Conservation (phyloP, 2,329 filamentous ascomycete species). For the Chaetomiaceae sp. region DNA sequence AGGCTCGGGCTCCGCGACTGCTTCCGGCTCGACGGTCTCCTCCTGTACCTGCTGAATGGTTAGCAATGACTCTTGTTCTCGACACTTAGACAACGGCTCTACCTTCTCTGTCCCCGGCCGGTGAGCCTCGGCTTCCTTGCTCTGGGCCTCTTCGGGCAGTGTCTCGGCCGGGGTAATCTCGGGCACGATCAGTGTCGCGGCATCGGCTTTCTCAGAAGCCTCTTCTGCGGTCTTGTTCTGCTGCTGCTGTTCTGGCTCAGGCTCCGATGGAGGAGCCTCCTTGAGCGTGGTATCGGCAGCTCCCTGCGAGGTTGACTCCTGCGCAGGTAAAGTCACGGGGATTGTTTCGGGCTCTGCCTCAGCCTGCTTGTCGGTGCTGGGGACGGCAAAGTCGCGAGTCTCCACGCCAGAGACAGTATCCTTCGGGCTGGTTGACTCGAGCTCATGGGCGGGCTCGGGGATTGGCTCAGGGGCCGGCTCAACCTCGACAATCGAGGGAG, state of each 20-base stretch:
- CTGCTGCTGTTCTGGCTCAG: conserved; percentile 8
- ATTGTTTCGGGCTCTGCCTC: neutral
- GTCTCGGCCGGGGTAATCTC: neutral
- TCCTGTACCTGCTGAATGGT: conserved; percentile 15
- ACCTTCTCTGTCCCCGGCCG: conserved; percentile 24
- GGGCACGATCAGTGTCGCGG: neutral
- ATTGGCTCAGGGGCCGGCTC: conserved; percentile 8
- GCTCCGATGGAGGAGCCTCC: neutral
- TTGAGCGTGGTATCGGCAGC: conserved; percentile 2
- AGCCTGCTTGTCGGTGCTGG: conserved; percentile 1
- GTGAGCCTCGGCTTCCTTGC: conserved; percentile 14
- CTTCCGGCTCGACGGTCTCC: conserved; percentile 11
- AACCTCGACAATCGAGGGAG: conserved; percentile 16
- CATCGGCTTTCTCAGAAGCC: neutral
- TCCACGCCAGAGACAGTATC: conserved; percentile 1
- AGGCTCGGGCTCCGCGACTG: conserved; percentile 19
- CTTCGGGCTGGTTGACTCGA: conserved; percentile 5
- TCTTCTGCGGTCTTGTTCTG: neutral
- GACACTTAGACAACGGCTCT: conserved; percentile 14
- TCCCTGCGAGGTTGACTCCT: conserved; percentile 5
- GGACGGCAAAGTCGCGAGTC: conserved; percentile 17
- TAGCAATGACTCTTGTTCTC: conserved; percentile 21
- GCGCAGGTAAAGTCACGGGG: neutral
- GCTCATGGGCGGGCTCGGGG: conserved; percentile 9
- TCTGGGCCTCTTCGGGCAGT: neutral